These are phyloP conservation scores for Acanthamoeba lenticulata DNA, from an alignment of 208 protist genomes.

Conservation along the genomic window DNA sequence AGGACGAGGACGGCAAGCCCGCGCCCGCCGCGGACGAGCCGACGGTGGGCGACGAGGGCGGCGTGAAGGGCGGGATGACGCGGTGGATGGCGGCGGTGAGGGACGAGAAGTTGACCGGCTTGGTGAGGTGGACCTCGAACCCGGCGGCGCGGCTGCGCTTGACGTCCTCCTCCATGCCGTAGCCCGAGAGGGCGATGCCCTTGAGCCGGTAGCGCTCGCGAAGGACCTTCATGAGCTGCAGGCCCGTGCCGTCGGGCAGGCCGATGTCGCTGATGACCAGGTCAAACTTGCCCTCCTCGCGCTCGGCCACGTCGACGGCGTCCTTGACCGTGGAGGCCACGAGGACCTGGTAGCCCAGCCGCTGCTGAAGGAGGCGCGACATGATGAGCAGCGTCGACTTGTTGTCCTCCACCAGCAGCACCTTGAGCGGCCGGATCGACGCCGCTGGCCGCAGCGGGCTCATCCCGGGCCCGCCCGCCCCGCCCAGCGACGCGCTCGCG, in stretches of 20 bases:
- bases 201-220: not conserved
- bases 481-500: not conserved
- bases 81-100: conserved; percentile 41
- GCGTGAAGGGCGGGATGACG: conserved; percentile 3
- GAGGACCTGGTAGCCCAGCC: not conserved
- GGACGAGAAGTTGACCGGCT: conserved; percentile 60
- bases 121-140: conserved; percentile 64
- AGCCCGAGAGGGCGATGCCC: conserved; percentile 64
- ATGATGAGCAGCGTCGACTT: conserved; percentile 41
- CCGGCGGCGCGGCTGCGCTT: conserved; percentile 21
- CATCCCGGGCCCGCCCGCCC: not conserved
- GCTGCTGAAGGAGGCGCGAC: conserved; percentile 28
- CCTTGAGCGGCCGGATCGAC: conserved; percentile 18
- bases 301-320: conserved; percentile 29
- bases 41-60: conserved; percentile 20
- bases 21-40: not conserved
- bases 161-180: conserved; percentile 71
- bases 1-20: no score
- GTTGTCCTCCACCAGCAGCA: conserved; percentile 42
- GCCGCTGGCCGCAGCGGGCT: not conserved
- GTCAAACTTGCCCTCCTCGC: conserved; percentile 57
- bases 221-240: conserved; percentile 23
- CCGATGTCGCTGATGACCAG: conserved; percentile 66
- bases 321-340: conserved; percentile 32
- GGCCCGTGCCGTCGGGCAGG: conserved; percentile 46